Evolutionary conservation across 108 stramenopile genomes (phyloP), one percentile per base, ranked within the genome.

Genomic region (Seminavis robusta): DNA sequence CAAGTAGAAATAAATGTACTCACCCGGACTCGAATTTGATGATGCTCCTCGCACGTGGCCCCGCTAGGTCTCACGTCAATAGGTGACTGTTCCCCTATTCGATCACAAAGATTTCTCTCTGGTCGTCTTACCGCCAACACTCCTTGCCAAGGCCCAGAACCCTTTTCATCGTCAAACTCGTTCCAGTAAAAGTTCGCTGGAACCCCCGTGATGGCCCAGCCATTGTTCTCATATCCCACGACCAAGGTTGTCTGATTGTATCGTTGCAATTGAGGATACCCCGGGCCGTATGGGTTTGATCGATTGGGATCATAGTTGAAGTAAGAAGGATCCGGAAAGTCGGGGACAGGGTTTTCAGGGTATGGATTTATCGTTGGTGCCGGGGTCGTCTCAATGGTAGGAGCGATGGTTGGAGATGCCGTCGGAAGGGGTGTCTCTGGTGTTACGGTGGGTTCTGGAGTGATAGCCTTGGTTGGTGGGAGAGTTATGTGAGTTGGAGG

Each of bases 31-130:
- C 76, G 60, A 30, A 82, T 77, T 31, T 82, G 67, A 56, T 82
- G 81, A 16, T 55, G 52, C 52, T 82, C 81, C 23, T 58, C 55
- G 54, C 82, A 79, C 17, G 37, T 34, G 4, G 62, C 77, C 24
- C 68, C 63, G 30, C 47, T 73, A 6, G 48, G 47, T 13, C 81
- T 66, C 49, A 91, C 60, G 56, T 91, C 85, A 56, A 91, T 87
- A 1, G 90, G 90, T 67, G 79, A 80, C 50, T 91, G 90, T 30
- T 47, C 63, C 15, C 65, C 69, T 29, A 56, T 66, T 19, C 56
- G 56, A 3, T 66, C 74, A 58, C 86, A 87, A 40, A 50, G 54
- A 47, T 67, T 77, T 0, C 53, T 33, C 1, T 54, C 33, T 9
- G 65, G 65, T 17, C 61, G 34, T 3, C 37, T 49, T 19, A 47